Evolutionary conservation across 371 early-diverging fungal genomes (phyloP).

Genomic region (Mucor lusitanicus): DNA sequence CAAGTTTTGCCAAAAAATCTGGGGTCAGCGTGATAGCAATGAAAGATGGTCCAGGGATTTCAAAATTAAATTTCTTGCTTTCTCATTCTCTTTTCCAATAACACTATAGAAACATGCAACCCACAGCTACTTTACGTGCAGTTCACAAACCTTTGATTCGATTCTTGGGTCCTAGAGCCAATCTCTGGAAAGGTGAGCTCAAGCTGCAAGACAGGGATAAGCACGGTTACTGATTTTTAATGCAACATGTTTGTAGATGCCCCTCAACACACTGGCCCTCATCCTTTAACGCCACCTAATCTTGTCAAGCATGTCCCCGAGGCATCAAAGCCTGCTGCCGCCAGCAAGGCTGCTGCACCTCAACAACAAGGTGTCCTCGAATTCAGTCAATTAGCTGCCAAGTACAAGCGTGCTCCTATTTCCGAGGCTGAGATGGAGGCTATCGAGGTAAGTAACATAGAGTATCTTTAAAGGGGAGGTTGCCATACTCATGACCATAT

Average conservation of each 20-base stretch:
- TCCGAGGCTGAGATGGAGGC: conserved; percentile 53
- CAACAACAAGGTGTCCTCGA: conserved; percentile 27
- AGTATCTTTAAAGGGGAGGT: background rate
- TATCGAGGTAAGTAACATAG: conserved; percentile 37
- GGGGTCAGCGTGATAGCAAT: background rate
- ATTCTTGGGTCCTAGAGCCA: conserved; percentile 48
- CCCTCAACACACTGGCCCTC: conserved; percentile 44
- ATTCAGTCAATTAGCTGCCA: conserved; percentile 39
- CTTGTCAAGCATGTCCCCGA: conserved; percentile 50
- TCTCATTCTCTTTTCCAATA: background rate
- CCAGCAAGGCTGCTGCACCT: conserved; percentile 14
- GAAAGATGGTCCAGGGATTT: background rate
- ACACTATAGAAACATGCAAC: conserved; percentile 34
- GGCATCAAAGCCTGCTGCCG: conserved; percentile 6
- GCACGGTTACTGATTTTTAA: background rate
- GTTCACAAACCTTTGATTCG: conserved; percentile 52
- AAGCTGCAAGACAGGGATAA: background rate
- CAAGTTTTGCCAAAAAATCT: background rate
- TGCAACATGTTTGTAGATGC: conserved; percentile 21
- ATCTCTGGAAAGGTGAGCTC: conserved; percentile 48
- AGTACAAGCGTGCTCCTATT: conserved; percentile 39
- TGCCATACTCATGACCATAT: background rate
- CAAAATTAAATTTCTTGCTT: background rate
- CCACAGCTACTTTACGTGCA: conserved; percentile 41
- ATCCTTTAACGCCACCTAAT: conserved; percentile 50